Conservation (phyloP, 139 green algal genomes). For the Chlamydomonas schloesseri region DNA sequence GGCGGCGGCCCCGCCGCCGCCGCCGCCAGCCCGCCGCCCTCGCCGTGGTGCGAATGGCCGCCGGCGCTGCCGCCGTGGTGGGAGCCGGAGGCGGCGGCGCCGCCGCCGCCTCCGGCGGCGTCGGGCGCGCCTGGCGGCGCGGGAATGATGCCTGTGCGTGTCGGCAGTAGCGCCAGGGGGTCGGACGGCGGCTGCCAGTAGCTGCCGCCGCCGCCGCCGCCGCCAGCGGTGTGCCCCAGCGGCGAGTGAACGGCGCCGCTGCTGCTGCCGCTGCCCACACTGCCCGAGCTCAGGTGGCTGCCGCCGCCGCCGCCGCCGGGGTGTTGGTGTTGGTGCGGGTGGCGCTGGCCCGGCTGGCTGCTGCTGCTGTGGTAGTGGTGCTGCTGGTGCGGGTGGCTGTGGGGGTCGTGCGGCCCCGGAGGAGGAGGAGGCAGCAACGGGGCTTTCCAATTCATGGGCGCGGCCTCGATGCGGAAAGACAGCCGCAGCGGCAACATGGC, state of each 20-base stretch:
- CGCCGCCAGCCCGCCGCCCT: not conserved
- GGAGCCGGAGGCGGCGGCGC: not conserved
- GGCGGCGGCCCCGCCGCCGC: not conserved
- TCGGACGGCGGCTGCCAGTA: not conserved
- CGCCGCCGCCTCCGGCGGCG: not conserved
- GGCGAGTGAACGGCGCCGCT: too few species aligned
- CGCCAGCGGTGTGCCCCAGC: not conserved
- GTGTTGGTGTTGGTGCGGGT: not conserved
- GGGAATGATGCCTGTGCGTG: slow-evolving; percentile 48
- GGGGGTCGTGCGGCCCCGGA: not conserved
- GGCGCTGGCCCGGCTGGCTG: too few species aligned
- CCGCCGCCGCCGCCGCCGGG: too few species aligned
- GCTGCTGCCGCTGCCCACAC: not conserved
- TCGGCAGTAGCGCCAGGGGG: slow-evolving; percentile 10
- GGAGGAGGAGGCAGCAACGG: not conserved
- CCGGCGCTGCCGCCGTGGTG: not conserved
- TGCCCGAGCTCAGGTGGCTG: not conserved
- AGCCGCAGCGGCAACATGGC: slow-evolving; percentile 84
- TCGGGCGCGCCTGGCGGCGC: not conserved
- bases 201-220: not conserved
- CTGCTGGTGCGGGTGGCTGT: not conserved
- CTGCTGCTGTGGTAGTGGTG: not conserved
- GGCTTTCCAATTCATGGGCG: slow-evolving; percentile 39
- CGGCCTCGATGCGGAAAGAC: slow-evolving; percentile 43
- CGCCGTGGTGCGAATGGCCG: not conserved